These are phyloP conservation scores for Pseudogymnoascus verrucosus DNA, from an alignment of 2,329 filamentous ascomycete genomes.

Conservation along the genomic window DNA sequence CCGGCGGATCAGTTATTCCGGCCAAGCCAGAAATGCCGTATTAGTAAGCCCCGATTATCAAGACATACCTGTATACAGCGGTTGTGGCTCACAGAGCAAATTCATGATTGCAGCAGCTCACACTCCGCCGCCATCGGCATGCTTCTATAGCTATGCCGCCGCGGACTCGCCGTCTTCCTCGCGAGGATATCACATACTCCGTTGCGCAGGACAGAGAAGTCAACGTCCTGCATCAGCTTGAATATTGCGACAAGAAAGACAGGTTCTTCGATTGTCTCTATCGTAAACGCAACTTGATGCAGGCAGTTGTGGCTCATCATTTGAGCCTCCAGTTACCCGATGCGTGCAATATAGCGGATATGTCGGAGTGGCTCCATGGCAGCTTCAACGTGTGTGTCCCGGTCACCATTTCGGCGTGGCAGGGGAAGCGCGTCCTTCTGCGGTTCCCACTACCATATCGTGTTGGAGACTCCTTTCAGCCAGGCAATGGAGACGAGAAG, in stretches of 20 bases:
- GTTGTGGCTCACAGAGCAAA: neutral
- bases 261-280: constrained; percentile 20
- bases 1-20: no score
- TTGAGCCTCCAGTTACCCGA: constrained; percentile 14
- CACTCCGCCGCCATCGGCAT: neutral
- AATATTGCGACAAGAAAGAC: constrained; percentile 15
- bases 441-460: constrained; percentile 30
- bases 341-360: constrained; percentile 19
- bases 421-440: neutral
- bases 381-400: constrained; percentile 32
- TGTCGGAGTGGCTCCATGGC: constrained; percentile 27
- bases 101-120: neutral
- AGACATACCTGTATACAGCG: neutral
- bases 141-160: neutral
- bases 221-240: neutral
- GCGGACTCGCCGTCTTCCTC: constrained; percentile 9
- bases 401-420: constrained; percentile 18
- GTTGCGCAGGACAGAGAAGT: constrained; percentile 1
- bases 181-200: constrained; percentile 11
- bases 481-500: constrained; percentile 38
- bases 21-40: neutral
- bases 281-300: constrained; percentile 18
- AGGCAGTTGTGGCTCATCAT: constrained; percentile 25
- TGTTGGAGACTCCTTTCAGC: constrained; percentile 30
- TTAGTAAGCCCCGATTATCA: neutral